phyloP scores from a whole-genome alignment of 2,329 filamentous ascomycete genomes.

The Elsinoe necatrix region DNA sequence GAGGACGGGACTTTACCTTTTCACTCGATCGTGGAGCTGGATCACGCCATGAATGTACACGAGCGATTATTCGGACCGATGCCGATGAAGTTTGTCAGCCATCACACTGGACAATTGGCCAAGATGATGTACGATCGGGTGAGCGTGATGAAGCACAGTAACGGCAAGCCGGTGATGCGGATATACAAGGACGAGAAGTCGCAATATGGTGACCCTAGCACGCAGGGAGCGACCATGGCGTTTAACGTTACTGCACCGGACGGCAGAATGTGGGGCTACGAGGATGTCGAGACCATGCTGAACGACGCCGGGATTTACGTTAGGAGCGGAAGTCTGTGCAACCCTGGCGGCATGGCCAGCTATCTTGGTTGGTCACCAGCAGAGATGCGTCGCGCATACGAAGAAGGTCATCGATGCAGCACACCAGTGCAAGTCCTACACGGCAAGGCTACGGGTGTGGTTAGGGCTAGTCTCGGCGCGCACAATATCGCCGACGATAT shows the following conservation, averaged over 20 bases:
- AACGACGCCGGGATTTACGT: constrained; percentile 71
- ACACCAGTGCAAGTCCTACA: constrained; percentile 70
- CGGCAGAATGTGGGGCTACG: constrained; percentile 69
- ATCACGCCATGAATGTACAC: constrained; percentile 64
- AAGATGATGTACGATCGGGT: constrained; percentile 53
- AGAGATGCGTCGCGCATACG: constrained; percentile 81
- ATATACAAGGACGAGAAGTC: constrained; percentile 48
- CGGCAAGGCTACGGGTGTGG: constrained; percentile 79
- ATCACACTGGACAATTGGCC: constrained; percentile 61
- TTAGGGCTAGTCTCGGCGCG: constrained; percentile 77
- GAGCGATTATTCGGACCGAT: constrained; percentile 55
- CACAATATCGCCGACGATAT: constrained; percentile 79
- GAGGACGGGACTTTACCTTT: constrained; percentile 90
- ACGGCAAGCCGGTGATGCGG: constrained; percentile 55
- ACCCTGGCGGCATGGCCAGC: constrained; percentile 74
- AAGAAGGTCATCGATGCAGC: constrained; percentile 75
- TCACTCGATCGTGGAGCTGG: constrained; percentile 79
- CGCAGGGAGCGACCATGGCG: constrained; percentile 66
- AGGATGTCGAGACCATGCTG: constrained; percentile 81
- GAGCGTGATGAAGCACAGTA: constrained; percentile 55
- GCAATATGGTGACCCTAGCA: constrained; percentile 36
- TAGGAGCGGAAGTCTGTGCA: constrained; percentile 82
- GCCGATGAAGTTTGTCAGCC: constrained; percentile 56
- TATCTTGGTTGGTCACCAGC: constrained; percentile 65
- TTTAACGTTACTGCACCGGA: constrained; percentile 68